phyloP scores from a whole-genome alignment of 495 filamentous ascomycete genomes.

The Lasiosphaeria hispida region DNA sequence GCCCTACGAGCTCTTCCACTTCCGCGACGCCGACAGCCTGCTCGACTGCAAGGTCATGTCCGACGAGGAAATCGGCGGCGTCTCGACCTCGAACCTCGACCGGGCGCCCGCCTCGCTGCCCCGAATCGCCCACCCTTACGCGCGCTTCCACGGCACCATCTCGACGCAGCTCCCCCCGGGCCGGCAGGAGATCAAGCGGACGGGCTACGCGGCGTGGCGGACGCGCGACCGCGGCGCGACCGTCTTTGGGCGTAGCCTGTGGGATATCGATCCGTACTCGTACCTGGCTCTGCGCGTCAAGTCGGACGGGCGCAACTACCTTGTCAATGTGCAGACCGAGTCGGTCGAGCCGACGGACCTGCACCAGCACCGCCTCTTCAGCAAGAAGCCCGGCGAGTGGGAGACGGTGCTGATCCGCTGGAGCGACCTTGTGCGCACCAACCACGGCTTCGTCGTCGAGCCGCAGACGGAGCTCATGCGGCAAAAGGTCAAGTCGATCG shows the following conservation, averaged over 20 bases:
- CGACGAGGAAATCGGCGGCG: slow-evolving; percentile 83
- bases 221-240: slow-evolving; percentile 59
- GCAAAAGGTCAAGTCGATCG: slow-evolving; percentile 79
- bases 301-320: slow-evolving; percentile 87
- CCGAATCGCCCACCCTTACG: slow-evolving; percentile 45
- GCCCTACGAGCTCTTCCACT: slow-evolving; percentile 59
- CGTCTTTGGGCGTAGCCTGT: slow-evolving; percentile 76
- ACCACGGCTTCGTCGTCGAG: slow-evolving; percentile 84
- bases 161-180: slow-evolving; percentile 79
- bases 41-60: slow-evolving; percentile 76
- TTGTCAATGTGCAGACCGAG: slow-evolving; percentile 94
- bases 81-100: slow-evolving; percentile 69
- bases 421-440: slow-evolving; percentile 91
- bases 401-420: slow-evolving; percentile 88
- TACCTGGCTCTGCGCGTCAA: slow-evolving; percentile 89
- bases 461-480: slow-evolving; percentile 84
- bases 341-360: slow-evolving; percentile 87
- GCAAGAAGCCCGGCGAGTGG: slow-evolving; percentile 79
- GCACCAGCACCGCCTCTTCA: slow-evolving; percentile 90
- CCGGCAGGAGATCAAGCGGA: slow-evolving; percentile 63
- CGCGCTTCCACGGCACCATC: slow-evolving; percentile 82
- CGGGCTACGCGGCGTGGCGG: slow-evolving; percentile 88
- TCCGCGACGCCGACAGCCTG: slow-evolving; percentile 62
- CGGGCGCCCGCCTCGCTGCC: slow-evolving; percentile 54
- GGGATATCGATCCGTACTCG: slow-evolving; percentile 84